A percentile compares a stretch with the other conserved stretches of the same genome.
These are phyloP conservation scores for Aegilops tauschii DNA, from an alignment of 176 grass and related monocot species.

Conservation along the genomic window DNA sequence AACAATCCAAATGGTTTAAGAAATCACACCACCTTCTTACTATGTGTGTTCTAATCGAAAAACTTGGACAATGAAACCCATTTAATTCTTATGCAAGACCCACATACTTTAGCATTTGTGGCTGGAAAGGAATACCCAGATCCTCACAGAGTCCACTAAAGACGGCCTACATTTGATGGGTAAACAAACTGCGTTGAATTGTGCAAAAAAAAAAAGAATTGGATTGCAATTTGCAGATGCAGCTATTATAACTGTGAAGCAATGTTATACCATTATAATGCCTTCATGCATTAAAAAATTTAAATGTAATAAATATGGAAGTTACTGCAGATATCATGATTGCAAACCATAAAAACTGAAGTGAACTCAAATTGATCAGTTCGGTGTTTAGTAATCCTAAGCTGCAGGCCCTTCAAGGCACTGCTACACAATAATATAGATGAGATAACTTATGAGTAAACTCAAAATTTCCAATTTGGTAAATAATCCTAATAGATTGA, in stretches of 20 bases:
- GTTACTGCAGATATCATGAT: neutral
- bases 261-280: neutral
- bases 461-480: neutral
- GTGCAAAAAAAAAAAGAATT: neutral
- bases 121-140: conserved; percentile 78
- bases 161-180: conserved; percentile 47
- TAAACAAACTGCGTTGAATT: conserved; percentile 17
- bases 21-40: neutral
- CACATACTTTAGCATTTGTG: conserved; percentile 84
- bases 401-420: conserved; percentile 13
- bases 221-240: neutral
- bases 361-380: neutral
- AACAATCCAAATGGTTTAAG: conserved; percentile 13
- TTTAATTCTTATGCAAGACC: neutral
- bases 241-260: neutral
- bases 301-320: neutral
- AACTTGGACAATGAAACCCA: neutral
- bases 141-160: conserved; percentile 78
- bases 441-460: neutral
- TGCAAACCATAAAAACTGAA: neutral
- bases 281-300: neutral
- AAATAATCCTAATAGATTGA: neutral
- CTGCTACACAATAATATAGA: neutral
- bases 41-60: no score
- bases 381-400: neutral